Base-by-base conservation (phyloP, 305 asterid species). In the Fraxinus platypoda region DNA sequence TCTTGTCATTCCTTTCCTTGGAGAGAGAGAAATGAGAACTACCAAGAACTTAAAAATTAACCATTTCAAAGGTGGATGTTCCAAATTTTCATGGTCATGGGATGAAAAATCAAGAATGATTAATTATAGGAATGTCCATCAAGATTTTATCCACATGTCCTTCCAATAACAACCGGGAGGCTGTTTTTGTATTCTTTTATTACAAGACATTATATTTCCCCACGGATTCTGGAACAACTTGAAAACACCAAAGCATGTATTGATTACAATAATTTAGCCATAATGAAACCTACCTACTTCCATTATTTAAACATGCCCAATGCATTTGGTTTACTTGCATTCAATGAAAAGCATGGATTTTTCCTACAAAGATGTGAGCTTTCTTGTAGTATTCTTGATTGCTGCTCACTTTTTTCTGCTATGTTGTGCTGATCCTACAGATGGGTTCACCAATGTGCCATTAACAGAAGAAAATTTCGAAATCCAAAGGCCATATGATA, bases 401-500 rank as follows among this genome's bases (percentile, higher is more conserved):
- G 35, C 59, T 30, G 23, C 78, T 25, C 81, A 49, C 21, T 38
- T 25, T 66, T 62, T 41, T 23, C 21, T 80, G 8, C 26, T 74
- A 0, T 41, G 75, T 72, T 35, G 19, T 57, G 78, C 73, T 66
- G 91, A 88, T 84, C 91, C 89, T 0, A 88, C 88, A 3, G 85
- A 84, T 26, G 90, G 89, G 19, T 89, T 89, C 84, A 84, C 81
- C 3, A 43, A 84, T 12, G 75, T 89, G 43, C 79, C 83, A 23
- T 49, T 87, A 68, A 89, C 84, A 3, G 74, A 75, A 37, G 84
- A 46, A 0, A 89, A 89, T 38, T 70, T 85, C 66, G 83, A 21
- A 19, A 38, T 89, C 57, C 89, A 89, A 37, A 83, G 74, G 84
- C 89, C 90, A 8, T 89, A 84, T 13, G 52, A 87, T 72, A 75